phyloP scores from a whole-genome alignment of 352 stramenopile species.

The Phytophthora citrophthora region DNA sequence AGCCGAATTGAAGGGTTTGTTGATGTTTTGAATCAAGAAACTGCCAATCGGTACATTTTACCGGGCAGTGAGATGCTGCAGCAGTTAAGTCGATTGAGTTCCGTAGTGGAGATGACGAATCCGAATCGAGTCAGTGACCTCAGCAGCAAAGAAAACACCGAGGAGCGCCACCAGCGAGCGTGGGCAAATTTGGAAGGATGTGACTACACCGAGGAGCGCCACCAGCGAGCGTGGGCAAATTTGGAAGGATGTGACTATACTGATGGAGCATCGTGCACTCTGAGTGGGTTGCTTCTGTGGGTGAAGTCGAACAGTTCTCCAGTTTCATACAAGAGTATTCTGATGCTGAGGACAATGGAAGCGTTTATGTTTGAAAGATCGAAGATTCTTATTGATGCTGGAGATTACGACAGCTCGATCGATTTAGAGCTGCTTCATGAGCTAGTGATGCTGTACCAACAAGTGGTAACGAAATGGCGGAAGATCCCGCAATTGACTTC shows the following conservation, averaged over 20 bases:
- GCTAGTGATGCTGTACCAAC: conserved; percentile 27
- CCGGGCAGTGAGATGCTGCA: conserved; percentile 1
- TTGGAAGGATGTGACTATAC: conserved; percentile 24
- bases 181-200: conserved; percentile 25
- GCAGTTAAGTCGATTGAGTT: conserved; percentile 11
- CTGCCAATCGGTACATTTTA: conserved; percentile 6
- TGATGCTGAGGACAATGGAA: conserved; percentile 40
- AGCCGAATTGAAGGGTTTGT: conserved; percentile 28
- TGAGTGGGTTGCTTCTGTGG: conserved; percentile 23
- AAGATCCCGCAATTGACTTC: conserved; percentile 17
- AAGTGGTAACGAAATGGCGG: conserved; percentile 15
- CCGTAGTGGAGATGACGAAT: conserved; percentile 6
- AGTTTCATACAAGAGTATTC: conserved; percentile 18
- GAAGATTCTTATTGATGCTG: conserved; percentile 1
- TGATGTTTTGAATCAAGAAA: conserved; percentile 18
- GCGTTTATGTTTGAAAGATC: conserved; percentile 32
- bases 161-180: conserved; percentile 23
- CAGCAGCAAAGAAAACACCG: conserved; percentile 12
- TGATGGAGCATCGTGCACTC: conserved; percentile 21
- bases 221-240: conserved; percentile 21
- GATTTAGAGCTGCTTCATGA: background rate
- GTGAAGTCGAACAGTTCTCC: conserved; percentile 5
- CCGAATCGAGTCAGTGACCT: conserved; percentile 1
- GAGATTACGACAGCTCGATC: background rate
- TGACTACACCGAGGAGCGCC: conserved; percentile 18